These are phyloP conservation scores for Curvularia verruculosa DNA, from an alignment of 2,329 filamentous ascomycete genomes.

Conservation along the genomic window DNA sequence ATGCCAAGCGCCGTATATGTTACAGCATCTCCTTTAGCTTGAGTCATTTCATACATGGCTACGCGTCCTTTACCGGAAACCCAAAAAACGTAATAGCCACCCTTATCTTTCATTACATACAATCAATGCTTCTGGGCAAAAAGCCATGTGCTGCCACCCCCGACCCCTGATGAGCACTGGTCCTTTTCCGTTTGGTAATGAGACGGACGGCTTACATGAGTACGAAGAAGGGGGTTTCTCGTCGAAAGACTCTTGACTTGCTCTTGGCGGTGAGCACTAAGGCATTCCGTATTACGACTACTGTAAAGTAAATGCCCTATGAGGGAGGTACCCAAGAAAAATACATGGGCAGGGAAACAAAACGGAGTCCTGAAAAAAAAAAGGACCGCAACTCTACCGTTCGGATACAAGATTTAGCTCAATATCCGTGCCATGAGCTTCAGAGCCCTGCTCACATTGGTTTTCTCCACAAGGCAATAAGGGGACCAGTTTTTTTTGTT, in stretches of 20 bases:
- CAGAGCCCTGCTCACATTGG: background rate
- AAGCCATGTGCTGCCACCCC: background rate
- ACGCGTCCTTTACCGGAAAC: background rate
- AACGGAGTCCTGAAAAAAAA: background rate
- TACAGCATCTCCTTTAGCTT: background rate
- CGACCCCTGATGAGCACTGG: no score
- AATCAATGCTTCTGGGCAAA: background rate
- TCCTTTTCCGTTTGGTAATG: background rate
- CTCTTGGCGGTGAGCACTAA: background rate
- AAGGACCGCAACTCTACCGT: background rate
- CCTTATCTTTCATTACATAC: no score
- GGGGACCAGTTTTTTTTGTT: background rate
- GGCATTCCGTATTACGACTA: background rate
- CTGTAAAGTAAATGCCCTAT: background rate
- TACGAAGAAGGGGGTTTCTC: background rate
- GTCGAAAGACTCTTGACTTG: background rate
- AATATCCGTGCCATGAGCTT: background rate
- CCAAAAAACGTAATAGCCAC: no score
- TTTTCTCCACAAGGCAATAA: background rate
- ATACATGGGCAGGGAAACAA: background rate
- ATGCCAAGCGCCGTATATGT: background rate
- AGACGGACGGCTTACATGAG: background rate
- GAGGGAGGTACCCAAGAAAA: background rate
- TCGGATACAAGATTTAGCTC: background rate
- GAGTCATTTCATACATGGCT: background rate